A percentile compares a stretch with the other conserved stretches of the same genome.
phyloP scores from a whole-genome alignment of 768 basidiomycete species.

The Mycena alexandri region DNA sequence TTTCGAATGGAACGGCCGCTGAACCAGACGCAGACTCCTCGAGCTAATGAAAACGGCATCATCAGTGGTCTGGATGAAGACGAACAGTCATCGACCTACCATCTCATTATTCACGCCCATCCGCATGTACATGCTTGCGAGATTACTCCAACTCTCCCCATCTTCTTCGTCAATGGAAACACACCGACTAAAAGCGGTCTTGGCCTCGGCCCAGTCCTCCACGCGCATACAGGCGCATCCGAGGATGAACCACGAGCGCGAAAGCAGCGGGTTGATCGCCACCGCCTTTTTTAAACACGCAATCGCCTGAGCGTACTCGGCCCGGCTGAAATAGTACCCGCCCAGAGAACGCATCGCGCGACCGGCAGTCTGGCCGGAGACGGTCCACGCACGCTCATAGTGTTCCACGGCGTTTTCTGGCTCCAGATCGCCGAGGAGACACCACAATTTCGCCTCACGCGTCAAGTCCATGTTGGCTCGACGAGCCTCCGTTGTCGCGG shows the following conservation, averaged over 20 bases:
- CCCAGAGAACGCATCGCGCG: slow-evolving; percentile 95
- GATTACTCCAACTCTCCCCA: slow-evolving; percentile 97
- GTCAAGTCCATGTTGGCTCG: slow-evolving; percentile 67
- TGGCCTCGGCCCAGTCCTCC: slow-evolving; percentile 88
- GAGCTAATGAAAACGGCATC: slow-evolving; percentile 5
- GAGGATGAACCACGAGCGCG: slow-evolving; percentile 96
- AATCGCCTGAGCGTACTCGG: slow-evolving; percentile 73
- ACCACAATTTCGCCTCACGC: slow-evolving; percentile 93
- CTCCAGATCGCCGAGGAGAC: slow-evolving; percentile 93
- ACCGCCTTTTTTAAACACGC: slow-evolving; percentile 80
- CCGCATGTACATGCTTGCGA: slow-evolving; percentile 94
- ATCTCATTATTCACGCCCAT: slow-evolving; percentile 63
- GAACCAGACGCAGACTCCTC: slow-evolving; percentile 34
- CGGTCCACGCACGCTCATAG: slow-evolving; percentile 87
- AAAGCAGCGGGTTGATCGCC: slow-evolving; percentile 87
- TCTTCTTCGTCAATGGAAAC: slow-evolving; percentile 96
- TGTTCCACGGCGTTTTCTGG: slow-evolving; percentile 75
- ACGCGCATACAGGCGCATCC: slow-evolving; percentile 89
- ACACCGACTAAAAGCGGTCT: slow-evolving; percentile 86
- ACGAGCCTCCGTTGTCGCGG: slow-evolving; percentile 52
- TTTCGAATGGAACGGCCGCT: slow-evolving; percentile 67
- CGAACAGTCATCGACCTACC: slow-evolving; percentile 5
- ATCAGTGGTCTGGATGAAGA: slow-evolving; percentile 30
- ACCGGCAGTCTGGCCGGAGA: slow-evolving; percentile 85
- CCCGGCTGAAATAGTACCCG: slow-evolving; percentile 80